phyloP scores from a whole-genome alignment of 2,329 filamentous ascomycete genomes.

The Aspergillus carbonarius region DNA sequence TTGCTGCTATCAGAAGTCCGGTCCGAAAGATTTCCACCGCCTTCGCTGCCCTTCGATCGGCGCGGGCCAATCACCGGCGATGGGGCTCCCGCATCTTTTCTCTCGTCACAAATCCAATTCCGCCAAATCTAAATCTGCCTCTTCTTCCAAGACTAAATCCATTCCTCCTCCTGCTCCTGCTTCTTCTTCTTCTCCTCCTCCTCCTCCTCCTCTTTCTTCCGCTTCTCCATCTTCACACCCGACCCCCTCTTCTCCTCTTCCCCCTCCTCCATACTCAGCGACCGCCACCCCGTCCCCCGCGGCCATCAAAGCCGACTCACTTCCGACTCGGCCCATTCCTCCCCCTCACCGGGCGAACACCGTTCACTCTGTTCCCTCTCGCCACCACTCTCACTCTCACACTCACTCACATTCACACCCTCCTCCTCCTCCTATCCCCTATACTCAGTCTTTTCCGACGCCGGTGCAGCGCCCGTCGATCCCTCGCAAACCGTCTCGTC shows the following conservation, averaged over 20 bases:
- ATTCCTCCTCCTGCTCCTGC: slow-evolving; percentile 15
- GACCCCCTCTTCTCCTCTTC: slow-evolving; percentile 1
- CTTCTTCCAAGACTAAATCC: slow-evolving; percentile 20
- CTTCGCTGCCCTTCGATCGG: slow-evolving; percentile 41
- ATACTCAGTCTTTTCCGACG: not conserved
- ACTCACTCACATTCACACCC: not conserved
- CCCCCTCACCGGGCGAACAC: slow-evolving; percentile 4
- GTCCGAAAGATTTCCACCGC: slow-evolving; percentile 35
- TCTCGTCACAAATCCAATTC: slow-evolving; percentile 31
- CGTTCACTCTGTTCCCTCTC: slow-evolving; percentile 1
- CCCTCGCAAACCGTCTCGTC: slow-evolving; percentile 24
- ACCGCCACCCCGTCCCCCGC: slow-evolving; percentile 1
- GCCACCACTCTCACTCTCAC: not conserved
- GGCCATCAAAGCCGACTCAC: slow-evolving; percentile 12
- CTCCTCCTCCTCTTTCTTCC: slow-evolving; percentile 9
- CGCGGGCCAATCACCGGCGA: slow-evolving; percentile 21
- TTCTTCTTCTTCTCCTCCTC: slow-evolving; percentile 6
- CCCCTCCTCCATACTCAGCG: not conserved
- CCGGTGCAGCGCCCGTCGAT: not conserved
- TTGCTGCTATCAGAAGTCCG: too few species aligned
- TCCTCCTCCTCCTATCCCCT: slow-evolving; percentile 13
- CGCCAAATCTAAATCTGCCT: slow-evolving; percentile 3
- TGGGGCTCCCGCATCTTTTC: slow-evolving; percentile 29
- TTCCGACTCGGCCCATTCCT: slow-evolving; percentile 5
- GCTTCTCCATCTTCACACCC: slow-evolving; percentile 11